Evolutionary conservation across 345 rosid species (phyloP).

Genomic region (Hibiscus mutabilis): DNA sequence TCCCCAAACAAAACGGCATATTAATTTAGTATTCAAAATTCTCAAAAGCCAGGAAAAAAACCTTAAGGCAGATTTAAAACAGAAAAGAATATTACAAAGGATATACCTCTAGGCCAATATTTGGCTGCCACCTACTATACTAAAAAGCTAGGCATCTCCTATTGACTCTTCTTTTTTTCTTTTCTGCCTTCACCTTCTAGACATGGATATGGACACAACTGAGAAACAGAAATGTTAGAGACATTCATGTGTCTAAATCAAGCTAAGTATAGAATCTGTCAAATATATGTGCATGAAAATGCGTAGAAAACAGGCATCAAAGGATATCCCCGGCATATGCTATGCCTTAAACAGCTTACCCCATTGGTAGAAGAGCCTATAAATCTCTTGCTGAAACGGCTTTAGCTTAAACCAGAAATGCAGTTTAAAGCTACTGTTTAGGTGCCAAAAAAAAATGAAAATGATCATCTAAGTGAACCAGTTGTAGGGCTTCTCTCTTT

Average conservation of each 20-base stretch:
- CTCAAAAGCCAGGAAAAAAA: neutral
- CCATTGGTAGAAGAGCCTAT: constrained; percentile 10
- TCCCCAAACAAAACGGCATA: neutral
- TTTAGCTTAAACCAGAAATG: neutral
- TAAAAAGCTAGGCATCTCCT: constrained; percentile 30
- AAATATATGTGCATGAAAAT: constrained; percentile 11
- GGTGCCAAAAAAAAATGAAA: constrained; percentile 7
- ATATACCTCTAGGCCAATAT: constrained; percentile 27
- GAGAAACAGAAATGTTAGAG: neutral
- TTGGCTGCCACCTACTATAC: constrained; percentile 13
- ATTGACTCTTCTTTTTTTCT: neutral
- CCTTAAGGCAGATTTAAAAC: neutral
- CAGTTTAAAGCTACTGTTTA: neutral
- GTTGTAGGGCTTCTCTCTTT: constrained; percentile 59
- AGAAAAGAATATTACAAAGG: constrained; percentile 34
- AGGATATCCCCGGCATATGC: constrained; percentile 60
- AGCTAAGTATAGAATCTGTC: constrained; percentile 24
- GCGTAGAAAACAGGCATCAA: constrained; percentile 28
- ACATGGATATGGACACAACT: neutral
- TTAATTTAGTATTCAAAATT: constrained; percentile 1
- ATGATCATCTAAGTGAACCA: constrained; percentile 36
- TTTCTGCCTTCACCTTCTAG: neutral
- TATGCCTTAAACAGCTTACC: constrained; percentile 11
- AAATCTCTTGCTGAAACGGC: neutral
- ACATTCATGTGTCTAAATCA: constrained; percentile 22